phyloP scores from a whole-genome alignment of 495 filamentous ascomycete genomes.

The Talaromyces proteolyticus region DNA sequence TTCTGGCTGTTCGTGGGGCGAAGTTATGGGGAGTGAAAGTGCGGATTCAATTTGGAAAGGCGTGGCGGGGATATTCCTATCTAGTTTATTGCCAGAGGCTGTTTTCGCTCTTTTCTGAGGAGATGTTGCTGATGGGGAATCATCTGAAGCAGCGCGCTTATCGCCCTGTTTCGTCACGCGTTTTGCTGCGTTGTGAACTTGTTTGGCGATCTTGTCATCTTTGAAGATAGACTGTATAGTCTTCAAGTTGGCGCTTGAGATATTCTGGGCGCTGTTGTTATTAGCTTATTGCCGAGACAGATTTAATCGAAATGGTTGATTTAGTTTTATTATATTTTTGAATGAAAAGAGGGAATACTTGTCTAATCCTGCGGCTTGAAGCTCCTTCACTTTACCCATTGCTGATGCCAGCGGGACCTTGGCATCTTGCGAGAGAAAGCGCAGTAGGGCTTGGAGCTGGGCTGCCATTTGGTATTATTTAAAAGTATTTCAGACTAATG shows the following conservation, averaged over 20 bases:
- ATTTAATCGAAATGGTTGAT: no score
- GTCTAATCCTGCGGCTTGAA: constrained; percentile 57
- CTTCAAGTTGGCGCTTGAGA: constrained; percentile 52
- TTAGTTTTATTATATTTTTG: constrained; percentile 1
- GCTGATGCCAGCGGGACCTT: constrained; percentile 67
- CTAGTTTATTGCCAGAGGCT: no score
- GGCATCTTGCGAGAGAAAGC: constrained; percentile 68
- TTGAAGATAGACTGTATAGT: constrained; percentile 53
- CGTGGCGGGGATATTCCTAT: constrained; percentile 22
- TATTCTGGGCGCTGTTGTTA: constrained; percentile 54
- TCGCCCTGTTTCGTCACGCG: constrained; percentile 55
- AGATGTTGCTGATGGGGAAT: constrained; percentile 11
- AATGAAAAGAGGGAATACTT: constrained; percentile 42
- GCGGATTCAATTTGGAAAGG: constrained; percentile 61
- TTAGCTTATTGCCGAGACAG: no score
- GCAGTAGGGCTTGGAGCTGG: constrained; percentile 63
- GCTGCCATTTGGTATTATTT: constrained; percentile 15
- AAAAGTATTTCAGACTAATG: no score
- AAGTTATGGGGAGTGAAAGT: constrained; percentile 51
- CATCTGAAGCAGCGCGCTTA: constrained; percentile 36
- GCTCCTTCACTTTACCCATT: constrained; percentile 60
- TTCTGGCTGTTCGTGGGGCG: constrained; percentile 46
- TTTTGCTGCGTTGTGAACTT: constrained; percentile 54
- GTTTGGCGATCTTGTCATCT: constrained; percentile 67
- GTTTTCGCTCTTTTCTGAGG: constrained; percentile 17